phyloP scores from a whole-genome alignment of 345 rosid species.

The Punica granatum region DNA sequence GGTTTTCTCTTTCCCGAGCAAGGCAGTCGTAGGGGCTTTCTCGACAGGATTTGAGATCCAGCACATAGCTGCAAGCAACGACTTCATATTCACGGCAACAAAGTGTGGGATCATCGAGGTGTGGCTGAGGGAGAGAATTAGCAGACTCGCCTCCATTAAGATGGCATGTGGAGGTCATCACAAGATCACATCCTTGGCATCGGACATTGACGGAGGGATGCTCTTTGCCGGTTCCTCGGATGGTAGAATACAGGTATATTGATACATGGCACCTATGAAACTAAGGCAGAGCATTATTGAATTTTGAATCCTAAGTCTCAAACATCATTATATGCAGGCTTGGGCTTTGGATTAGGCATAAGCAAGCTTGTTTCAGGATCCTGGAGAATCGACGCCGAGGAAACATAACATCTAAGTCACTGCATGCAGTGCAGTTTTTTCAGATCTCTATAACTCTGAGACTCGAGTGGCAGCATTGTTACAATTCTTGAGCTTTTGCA shows the following conservation, averaged over 20 bases:
- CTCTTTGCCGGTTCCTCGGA: slow-evolving; percentile 50
- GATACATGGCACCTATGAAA: neutral
- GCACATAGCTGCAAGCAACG: slow-evolving; percentile 30
- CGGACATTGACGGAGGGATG: slow-evolving; percentile 41
- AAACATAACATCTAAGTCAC: too few species aligned
- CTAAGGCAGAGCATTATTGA: neutral
- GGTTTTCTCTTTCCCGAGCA: slow-evolving; percentile 35
- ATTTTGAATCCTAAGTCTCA: too few species aligned
- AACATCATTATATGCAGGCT: slow-evolving; percentile 23
- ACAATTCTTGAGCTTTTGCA: too few species aligned
- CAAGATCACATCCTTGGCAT: slow-evolving; percentile 30
- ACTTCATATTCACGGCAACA: slow-evolving; percentile 49
- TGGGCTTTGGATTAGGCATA: slow-evolving; percentile 42
- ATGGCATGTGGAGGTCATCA: slow-evolving; percentile 22
- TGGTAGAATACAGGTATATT: slow-evolving; percentile 50
- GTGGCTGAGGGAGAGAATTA: slow-evolving; percentile 40
- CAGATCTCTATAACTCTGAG: too few species aligned
- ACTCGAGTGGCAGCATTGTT: too few species aligned
- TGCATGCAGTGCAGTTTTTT: too few species aligned
- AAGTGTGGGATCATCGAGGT: slow-evolving; percentile 48
- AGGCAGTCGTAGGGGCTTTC: slow-evolving; percentile 31
- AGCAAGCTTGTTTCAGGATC: too few species aligned
- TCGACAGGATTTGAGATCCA: slow-evolving; percentile 31
- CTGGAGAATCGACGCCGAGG: too few species aligned
- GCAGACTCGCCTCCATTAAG: slow-evolving; percentile 30